These are phyloP conservation scores for Musa beccarii DNA, from an alignment of 176 grass and related monocot species.

Conservation along the genomic window DNA sequence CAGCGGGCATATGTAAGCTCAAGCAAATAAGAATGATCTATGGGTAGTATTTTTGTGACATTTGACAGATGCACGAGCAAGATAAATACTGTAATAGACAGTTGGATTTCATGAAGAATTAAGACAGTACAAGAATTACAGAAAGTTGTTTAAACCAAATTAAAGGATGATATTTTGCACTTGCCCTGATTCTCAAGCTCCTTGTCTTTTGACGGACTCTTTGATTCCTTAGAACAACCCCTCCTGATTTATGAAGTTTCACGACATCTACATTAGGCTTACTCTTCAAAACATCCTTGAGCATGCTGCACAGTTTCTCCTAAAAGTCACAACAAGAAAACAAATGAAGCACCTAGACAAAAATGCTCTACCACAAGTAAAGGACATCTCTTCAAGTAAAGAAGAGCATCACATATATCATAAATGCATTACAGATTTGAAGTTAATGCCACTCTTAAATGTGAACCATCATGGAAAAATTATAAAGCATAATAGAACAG, in stretches of 20 bases:
- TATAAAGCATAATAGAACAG: neutral
- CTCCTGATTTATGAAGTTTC: constrained; percentile 98
- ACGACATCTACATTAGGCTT: constrained; percentile 88
- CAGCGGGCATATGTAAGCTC: too few relatives aligned
- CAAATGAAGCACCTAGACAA: neutral
- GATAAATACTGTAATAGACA: neutral
- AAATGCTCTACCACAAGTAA: neutral
- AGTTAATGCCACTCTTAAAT: neutral
- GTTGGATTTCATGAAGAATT: neutral
- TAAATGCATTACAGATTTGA: neutral
- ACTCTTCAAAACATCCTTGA: constrained; percentile 76
- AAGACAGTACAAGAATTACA: neutral
- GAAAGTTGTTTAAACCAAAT: neutral
- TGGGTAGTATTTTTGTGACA: neutral
- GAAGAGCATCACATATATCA: neutral
- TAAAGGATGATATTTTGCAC: constrained; percentile 5
- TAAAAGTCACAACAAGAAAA: constrained; percentile 20
- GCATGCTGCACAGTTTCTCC: constrained; percentile 97
- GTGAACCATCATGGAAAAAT: neutral
- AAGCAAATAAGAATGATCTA: too few relatives aligned
- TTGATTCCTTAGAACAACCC: constrained; percentile 89
- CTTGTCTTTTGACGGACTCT: constrained; percentile 76
- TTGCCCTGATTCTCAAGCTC: constrained; percentile 76
- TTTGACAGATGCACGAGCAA: neutral
- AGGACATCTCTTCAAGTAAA: too few relatives aligned